These are phyloP conservation scores for Starmerella khaoyaiensis DNA, from an alignment of 805 yeast genomes.

Conservation along the genomic window DNA sequence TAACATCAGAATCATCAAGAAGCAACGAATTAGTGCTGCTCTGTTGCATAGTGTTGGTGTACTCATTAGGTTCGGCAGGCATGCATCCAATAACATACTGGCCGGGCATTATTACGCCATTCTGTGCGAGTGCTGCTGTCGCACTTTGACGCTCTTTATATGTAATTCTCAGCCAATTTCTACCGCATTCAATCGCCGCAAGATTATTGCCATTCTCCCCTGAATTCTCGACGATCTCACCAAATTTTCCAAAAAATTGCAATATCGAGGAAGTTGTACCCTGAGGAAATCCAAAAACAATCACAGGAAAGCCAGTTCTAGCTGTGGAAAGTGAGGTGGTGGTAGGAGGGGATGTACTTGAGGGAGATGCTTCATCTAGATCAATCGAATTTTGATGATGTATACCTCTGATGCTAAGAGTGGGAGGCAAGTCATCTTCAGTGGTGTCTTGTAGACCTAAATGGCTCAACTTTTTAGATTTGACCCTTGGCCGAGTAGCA, in stretches of 20 bases:
- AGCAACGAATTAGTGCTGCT: constrained; percentile 20
- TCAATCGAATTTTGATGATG: not conserved
- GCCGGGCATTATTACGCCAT: constrained; percentile 60
- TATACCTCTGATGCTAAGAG: constrained; percentile 12
- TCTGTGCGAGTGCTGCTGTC: constrained; percentile 70
- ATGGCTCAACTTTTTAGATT: constrained; percentile 8
- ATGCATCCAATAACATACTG: constrained; percentile 48
- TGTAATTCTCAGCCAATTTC: constrained; percentile 84
- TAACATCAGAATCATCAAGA: constrained; percentile 17
- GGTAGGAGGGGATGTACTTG: not conserved
- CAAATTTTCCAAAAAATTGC: constrained; percentile 64
- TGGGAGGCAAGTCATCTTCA: constrained; percentile 19
- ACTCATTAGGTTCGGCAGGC: constrained; percentile 30
- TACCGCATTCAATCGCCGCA: constrained; percentile 68
- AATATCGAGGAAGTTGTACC: constrained; percentile 52
- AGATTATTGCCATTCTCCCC: constrained; percentile 19
- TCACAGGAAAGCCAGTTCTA: constrained; percentile 40
- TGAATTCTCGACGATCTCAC: constrained; percentile 57
- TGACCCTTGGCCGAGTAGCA: constrained; percentile 12
- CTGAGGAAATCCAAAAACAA: constrained; percentile 85
- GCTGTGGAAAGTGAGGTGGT: no score
- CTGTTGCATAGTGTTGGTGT: constrained; percentile 4
- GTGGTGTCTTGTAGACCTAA: constrained; percentile 1
- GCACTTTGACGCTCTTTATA: constrained; percentile 66
- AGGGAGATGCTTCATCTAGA: not conserved